A percentile compares a stretch with the other conserved stretches of the same genome.
phyloP scores from a whole-genome alignment of 345 rosid species.

The Garcia nutans region DNA sequence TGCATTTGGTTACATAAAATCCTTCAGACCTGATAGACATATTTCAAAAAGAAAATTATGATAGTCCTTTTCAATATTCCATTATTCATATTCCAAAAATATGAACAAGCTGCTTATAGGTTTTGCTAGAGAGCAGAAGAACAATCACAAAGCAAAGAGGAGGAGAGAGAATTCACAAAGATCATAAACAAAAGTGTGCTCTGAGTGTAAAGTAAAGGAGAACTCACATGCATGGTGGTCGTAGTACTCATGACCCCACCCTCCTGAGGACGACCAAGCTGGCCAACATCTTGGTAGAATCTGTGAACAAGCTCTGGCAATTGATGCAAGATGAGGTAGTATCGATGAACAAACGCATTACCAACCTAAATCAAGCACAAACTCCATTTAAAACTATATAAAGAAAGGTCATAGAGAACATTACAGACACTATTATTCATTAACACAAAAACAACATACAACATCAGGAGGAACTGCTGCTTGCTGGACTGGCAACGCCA shows the following conservation, averaged over 20 bases:
- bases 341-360: conserved; percentile 92
- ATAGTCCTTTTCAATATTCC: background rate
- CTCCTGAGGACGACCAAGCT: conserved; percentile 84
- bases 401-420: background rate
- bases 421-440: background rate
- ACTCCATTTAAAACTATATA: background rate
- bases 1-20: background rate
- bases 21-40: background rate
- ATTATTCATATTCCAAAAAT: too few relatives aligned
- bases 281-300: conserved; percentile 92
- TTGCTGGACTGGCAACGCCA: conserved; percentile 17
- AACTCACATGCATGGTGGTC: conserved; percentile 77
- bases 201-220: background rate
- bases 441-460: conserved; percentile 18
- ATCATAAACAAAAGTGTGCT: background rate
- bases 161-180: background rate
- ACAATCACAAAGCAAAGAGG: background rate
- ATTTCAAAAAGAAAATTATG: background rate
- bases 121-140: background rate
- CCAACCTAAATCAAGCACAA: conserved; percentile 55
- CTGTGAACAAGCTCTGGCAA: conserved; percentile 86
- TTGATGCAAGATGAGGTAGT: conserved; percentile 82
- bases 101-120: background rate
- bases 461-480: conserved; percentile 19
- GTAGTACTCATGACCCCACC: conserved; percentile 70